Percentiles rank a stretch among this genome's conserved stretches.
Evolutionary conservation across 2,329 filamentous ascomycete genomes (phyloP).

Genomic region (Trichoderma asperellum): DNA sequence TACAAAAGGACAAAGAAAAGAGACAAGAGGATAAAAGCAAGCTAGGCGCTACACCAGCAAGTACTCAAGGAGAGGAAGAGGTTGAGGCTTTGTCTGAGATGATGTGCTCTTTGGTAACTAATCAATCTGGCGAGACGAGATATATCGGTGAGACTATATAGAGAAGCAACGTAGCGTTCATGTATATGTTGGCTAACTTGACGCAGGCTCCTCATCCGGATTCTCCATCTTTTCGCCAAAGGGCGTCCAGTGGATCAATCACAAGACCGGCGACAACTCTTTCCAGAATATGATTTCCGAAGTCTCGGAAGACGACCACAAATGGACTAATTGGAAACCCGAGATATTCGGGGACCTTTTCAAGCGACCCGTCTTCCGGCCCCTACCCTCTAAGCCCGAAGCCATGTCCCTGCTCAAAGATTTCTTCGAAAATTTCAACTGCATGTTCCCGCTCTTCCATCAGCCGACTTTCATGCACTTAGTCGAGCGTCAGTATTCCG

Average conservation of each 20-base stretch:
- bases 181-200: constrained; percentile 26
- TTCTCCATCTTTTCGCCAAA: constrained; percentile 99
- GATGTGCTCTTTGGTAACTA: constrained; percentile 98
- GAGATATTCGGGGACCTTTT: constrained; percentile 95
- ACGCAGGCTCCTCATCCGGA: constrained; percentile 86
- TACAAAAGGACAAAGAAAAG: constrained; percentile 46
- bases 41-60: constrained; percentile 45
- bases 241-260: constrained; percentile 97
- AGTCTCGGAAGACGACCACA: constrained; percentile 89
- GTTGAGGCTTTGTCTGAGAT: constrained; percentile 92
- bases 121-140: constrained; percentile 89
- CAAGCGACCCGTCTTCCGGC: constrained; percentile 79
- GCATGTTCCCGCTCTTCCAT: constrained; percentile 96
- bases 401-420: constrained; percentile 86
- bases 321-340: constrained; percentile 98
- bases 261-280: constrained; percentile 92
- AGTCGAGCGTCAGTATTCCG: constrained; percentile 90
- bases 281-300: constrained; percentile 95
- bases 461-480: constrained; percentile 98
- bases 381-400: constrained; percentile 82
- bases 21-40: constrained; percentile 39
- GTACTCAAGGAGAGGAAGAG: constrained; percentile 63
- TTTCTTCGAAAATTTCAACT: constrained; percentile 98
- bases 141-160: constrained; percentile 75
- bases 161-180: background rate